Percentiles rank a stretch among this genome's conserved stretches.
phyloP scores from a whole-genome alignment of 2,329 filamentous ascomycete species.

The Aspergillus sp. region DNA sequence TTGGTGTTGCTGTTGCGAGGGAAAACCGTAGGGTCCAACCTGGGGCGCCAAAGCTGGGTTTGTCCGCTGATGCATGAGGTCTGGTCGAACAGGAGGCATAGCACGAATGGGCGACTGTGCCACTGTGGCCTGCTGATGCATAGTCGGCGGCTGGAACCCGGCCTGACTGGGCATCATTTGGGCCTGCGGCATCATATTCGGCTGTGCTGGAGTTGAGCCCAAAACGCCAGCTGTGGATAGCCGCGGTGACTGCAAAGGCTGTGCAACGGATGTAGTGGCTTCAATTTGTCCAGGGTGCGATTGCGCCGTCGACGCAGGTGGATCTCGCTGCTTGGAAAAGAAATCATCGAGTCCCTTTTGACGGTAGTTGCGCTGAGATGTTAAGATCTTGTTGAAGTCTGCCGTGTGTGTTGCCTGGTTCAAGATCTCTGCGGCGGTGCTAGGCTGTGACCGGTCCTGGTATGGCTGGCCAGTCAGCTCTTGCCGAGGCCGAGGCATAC shows the following conservation, averaged over 20 bases:
- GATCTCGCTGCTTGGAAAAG: conserved; percentile 82
- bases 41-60: conserved; percentile 56
- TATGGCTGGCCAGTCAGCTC: conserved; percentile 86
- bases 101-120: conserved; percentile 71
- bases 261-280: conserved; percentile 35
- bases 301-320: conserved; percentile 54
- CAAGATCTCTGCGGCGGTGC: conserved; percentile 73
- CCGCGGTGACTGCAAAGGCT: conserved; percentile 41
- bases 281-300: conserved; percentile 31
- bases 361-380: conserved; percentile 75
- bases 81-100: conserved; percentile 61
- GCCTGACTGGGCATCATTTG: conserved; percentile 53
- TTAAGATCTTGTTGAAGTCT: conserved; percentile 84
- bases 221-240: conserved; percentile 34
- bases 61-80: conserved; percentile 67
- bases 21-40: conserved; percentile 54
- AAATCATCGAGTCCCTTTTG: conserved; percentile 75
- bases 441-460: conserved; percentile 79
- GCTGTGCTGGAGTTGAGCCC: conserved; percentile 34
- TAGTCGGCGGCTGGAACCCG: conserved; percentile 66
- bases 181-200: conserved; percentile 40
- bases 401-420: conserved; percentile 84
- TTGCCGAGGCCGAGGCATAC: conserved; percentile 80
- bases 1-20: conserved; percentile 58
- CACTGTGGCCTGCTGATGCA: conserved; percentile 37